Percentiles rank a stretch among this genome's conserved stretches.
These are phyloP conservation scores for Wickerhamiella kazuoi DNA, from an alignment of 805 yeast species.

Conservation along the genomic window DNA sequence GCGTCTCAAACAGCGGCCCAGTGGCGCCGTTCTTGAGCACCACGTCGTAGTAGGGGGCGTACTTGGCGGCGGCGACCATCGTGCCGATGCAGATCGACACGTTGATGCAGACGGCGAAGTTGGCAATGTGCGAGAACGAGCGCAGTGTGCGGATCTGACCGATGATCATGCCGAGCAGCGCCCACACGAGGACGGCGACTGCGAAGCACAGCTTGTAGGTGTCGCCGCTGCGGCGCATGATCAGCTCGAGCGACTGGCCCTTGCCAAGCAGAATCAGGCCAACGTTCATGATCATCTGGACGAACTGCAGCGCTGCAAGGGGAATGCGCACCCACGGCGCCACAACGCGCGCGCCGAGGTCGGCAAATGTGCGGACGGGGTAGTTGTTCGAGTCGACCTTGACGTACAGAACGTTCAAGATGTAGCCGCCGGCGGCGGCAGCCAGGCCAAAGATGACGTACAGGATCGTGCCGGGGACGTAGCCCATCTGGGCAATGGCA, in stretches of 20 bases:
- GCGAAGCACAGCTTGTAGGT: constrained; percentile 27
- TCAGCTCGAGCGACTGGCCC: constrained; percentile 29
- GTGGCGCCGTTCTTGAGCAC: too few species aligned
- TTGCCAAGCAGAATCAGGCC: constrained; percentile 27
- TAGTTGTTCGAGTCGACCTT: constrained; percentile 27
- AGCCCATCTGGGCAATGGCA: too few species aligned
- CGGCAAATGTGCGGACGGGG: constrained; percentile 29
- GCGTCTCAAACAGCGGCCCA: too few species aligned
- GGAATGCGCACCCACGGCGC: constrained; percentile 22
- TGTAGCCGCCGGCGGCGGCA: constrained; percentile 28
- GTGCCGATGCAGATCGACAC: constrained; percentile 27
- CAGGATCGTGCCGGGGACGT: too few species aligned
- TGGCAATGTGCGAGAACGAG: constrained; percentile 27
- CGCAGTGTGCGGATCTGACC: constrained; percentile 27
- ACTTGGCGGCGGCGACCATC: constrained; percentile 25
- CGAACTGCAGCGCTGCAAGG: constrained; percentile 24
- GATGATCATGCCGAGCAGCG: constrained; percentile 27
- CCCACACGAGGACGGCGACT: too few species aligned
- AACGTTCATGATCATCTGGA: constrained; percentile 29
- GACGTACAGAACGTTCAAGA: constrained; percentile 24
- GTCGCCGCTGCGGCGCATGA: constrained; percentile 19
- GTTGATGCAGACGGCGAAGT: constrained; percentile 31
- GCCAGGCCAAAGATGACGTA: constrained; percentile 26
- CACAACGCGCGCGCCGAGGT: constrained; percentile 26
- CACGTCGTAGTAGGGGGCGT: too few species aligned